Percentiles rank a stretch among this genome's conserved stretches.
These are phyloP conservation scores for Pseudogymnoascus sp. DNA, from an alignment of 2,329 filamentous ascomycete genomes.

Conservation along the genomic window DNA sequence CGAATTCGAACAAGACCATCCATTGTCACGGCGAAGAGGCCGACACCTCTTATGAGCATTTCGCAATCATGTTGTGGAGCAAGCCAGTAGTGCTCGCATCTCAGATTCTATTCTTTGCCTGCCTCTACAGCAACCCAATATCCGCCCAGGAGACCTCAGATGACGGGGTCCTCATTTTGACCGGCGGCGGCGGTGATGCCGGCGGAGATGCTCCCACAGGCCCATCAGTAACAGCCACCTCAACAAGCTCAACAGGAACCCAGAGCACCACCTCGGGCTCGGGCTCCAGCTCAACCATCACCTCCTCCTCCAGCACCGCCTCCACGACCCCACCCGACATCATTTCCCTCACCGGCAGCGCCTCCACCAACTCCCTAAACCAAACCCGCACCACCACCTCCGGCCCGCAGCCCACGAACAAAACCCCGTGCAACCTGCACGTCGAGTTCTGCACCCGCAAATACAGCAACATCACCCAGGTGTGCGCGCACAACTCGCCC, in stretches of 20 bases:
- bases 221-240: neutral
- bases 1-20: neutral
- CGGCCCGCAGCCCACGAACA: conserved; percentile 51
- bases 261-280: conserved; percentile 20
- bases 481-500: conserved; percentile 74
- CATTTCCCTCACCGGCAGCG: conserved; percentile 17
- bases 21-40: neutral
- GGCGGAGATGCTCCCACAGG: neutral
- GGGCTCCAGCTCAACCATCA: conserved; percentile 26
- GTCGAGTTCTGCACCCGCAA: conserved; percentile 67
- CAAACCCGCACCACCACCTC: conserved; percentile 40
- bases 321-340: conserved; percentile 19
- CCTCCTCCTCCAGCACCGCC: conserved; percentile 31
- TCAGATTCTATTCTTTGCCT: neutral
- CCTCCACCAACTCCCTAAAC: conserved; percentile 31
- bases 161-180: neutral
- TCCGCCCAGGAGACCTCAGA: neutral
- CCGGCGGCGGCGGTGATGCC: neutral
- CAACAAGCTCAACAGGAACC: conserved; percentile 11
- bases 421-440: conserved; percentile 71
- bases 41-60: neutral
- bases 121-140: neutral
- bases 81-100: neutral
- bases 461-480: conserved; percentile 74
- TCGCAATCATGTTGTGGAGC: neutral